Evolutionary conservation across 805 yeast genomes (phyloP).

Genomic region (Sporopachydermia quercuum): DNA sequence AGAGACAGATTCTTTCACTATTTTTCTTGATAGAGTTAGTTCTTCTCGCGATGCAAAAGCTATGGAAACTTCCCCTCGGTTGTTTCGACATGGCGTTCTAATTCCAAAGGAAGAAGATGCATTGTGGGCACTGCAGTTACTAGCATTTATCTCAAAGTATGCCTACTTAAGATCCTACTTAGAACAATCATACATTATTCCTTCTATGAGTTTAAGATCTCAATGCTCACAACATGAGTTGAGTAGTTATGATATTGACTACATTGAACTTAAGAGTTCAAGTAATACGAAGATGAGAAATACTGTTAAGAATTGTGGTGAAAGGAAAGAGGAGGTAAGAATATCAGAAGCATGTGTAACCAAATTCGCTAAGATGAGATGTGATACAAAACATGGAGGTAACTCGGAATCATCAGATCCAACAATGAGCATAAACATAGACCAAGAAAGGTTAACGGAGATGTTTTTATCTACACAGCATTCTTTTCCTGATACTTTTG

Average conservation of each 20-base stretch:
- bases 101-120: slow-evolving; percentile 89
- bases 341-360: background rate
- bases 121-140: slow-evolving; percentile 79
- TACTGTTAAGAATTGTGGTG: background rate
- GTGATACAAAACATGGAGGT: background rate
- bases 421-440: background rate
- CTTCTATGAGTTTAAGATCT: slow-evolving; percentile 44
- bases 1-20: background rate
- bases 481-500: background rate
- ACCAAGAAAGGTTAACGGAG: background rate
- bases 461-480: background rate
- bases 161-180: slow-evolving; percentile 60
- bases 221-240: slow-evolving; percentile 19
- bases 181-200: slow-evolving; percentile 63
- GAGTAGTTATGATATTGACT: slow-evolving; percentile 16
- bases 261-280: slow-evolving; percentile 7
- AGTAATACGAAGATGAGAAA: too few relatives aligned
- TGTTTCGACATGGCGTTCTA: slow-evolving; percentile 52
- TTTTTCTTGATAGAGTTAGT: background rate
- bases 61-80: slow-evolving; percentile 26
- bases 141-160: slow-evolving; percentile 89
- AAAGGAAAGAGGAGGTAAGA: background rate
- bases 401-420: too few relatives aligned
- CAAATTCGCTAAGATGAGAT: background rate
- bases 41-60: background rate